Conservation (phyloP, 148 eudicot species). For the Salicornia ramosissima region DNA sequence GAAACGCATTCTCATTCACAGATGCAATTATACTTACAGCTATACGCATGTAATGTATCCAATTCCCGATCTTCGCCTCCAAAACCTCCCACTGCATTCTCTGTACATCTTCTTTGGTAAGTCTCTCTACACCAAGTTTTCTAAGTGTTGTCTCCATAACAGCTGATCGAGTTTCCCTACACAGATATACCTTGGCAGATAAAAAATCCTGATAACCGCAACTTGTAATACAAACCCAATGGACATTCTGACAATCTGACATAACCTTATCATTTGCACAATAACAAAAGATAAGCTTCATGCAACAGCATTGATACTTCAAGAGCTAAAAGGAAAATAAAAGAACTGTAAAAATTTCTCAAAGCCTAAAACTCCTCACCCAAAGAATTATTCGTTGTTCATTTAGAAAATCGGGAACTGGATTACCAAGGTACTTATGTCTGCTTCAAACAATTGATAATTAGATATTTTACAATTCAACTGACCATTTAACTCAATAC, state of each 20-base stretch:
- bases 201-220: not conserved
- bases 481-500: no score
- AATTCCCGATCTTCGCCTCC: constrained; percentile 90
- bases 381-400: not conserved
- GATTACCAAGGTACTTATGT: no score
- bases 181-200: constrained; percentile 5
- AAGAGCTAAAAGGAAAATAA: not conserved
- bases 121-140: constrained; percentile 88
- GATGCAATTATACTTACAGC: constrained; percentile 42
- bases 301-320: not conserved
- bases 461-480: no score
- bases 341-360: not conserved
- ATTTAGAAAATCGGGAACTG: not conserved
- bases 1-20: not conserved
- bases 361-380: not conserved
- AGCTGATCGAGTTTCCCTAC: constrained; percentile 69
- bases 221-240: not conserved
- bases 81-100: constrained; percentile 94
- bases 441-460: no score
- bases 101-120: constrained; percentile 87
- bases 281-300: not conserved
- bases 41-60: constrained; percentile 92
- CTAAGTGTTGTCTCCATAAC: constrained; percentile 65
- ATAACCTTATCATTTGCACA: not conserved
- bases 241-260: not conserved